A percentile compares a stretch with the other conserved stretches of the same genome.
Evolutionary conservation across 2,329 filamentous ascomycete species (phyloP).

Genomic region (Didymella pinodella): DNA sequence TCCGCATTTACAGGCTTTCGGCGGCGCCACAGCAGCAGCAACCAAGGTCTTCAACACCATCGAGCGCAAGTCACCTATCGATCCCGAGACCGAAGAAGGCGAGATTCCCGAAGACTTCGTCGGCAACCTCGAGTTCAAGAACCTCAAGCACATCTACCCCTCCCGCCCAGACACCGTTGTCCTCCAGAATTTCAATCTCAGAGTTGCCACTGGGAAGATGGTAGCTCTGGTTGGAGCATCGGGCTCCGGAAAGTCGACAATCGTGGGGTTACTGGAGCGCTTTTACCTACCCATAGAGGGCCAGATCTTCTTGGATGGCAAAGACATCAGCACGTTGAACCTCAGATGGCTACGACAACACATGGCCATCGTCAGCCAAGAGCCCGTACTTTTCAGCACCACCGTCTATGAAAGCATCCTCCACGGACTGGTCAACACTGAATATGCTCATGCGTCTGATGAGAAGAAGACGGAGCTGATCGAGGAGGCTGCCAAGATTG

Average conservation of each 20-base stretch:
- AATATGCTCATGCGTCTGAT: constrained; percentile 70
- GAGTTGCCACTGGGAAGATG: constrained; percentile 86
- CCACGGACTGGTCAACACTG: constrained; percentile 88
- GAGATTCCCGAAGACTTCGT: constrained; percentile 74
- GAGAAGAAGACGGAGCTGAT: constrained; percentile 76
- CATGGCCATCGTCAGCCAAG: constrained; percentile 90
- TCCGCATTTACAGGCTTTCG: constrained; percentile 87
- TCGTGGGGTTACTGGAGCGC: constrained; percentile 89
- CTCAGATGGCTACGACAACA: constrained; percentile 91
- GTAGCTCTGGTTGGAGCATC: constrained; percentile 94
- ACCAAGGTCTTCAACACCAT: constrained; percentile 95
- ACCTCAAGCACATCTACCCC: constrained; percentile 93
- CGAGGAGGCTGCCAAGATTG: constrained; percentile 82
- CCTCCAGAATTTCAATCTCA: constrained; percentile 81
- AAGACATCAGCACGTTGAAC: constrained; percentile 82
- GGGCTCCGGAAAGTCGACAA: constrained; percentile 92
- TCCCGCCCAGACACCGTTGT: constrained; percentile 89
- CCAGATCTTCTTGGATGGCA: constrained; percentile 79
- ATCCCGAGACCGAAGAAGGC: constrained; percentile 76
- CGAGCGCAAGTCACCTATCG: constrained; percentile 83
- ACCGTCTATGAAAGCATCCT: constrained; percentile 90
- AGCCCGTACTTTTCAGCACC: constrained; percentile 87
- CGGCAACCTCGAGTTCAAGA: constrained; percentile 80
- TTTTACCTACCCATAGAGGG: constrained; percentile 93
- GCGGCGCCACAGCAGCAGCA: constrained; percentile 80